Evolutionary conservation across 768 basidiomycete genomes (phyloP), one percentile per base, ranked within the genome.

Genomic region (Kwoniella bestiolae): DNA sequence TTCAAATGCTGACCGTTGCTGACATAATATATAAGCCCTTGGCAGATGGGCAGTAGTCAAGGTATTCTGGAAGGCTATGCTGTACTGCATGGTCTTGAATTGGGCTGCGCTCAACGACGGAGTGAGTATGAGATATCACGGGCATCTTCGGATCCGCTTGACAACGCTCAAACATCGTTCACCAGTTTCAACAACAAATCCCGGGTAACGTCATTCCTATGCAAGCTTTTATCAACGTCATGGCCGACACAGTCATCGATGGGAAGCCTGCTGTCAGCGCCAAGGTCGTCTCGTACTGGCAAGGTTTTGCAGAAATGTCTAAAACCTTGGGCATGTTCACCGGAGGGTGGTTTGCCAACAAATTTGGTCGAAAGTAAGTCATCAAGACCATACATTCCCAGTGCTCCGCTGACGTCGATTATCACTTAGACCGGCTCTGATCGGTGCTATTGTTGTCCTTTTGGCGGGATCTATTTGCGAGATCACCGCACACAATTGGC

Each of bases 321-420:
- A 65, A 71, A 55, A 71, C 67, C 29, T 9, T 71, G 5, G 70
- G 70, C 26, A 65, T 65, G 64, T 68, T 69, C 44, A 52, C 63
- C 32, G 70, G 70, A 29, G 70, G 67, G 3, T 23, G n/a, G 14
- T 23, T 69, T 11, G 28, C 46, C n/a, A 44, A 71, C 41, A 52
- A 60, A 21, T 65, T 71, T 31, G 70, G 70, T 31, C 67, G 70
- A 50, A 71, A 71, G 69, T 67, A 58, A 65, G 69, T 57, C 5
- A 2, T 26, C 11, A n/a, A 29, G 28, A 6, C 25, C 16, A 23
- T 9, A 29, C 16, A 41, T 29, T 12, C 5, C 7, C 3, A 9
- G 44, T 29, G 25, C 14, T 47, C 23, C 29, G 57, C 58, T 58
- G 16, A 60, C 35, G 34, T n/a, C 9, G 11, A 26, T n/a, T 3